A percentile compares a stretch with the other conserved stretches of the same genome.
phyloP scores from a whole-genome alignment of 2,329 filamentous ascomycete genomes.

The Helotiales sp. region DNA sequence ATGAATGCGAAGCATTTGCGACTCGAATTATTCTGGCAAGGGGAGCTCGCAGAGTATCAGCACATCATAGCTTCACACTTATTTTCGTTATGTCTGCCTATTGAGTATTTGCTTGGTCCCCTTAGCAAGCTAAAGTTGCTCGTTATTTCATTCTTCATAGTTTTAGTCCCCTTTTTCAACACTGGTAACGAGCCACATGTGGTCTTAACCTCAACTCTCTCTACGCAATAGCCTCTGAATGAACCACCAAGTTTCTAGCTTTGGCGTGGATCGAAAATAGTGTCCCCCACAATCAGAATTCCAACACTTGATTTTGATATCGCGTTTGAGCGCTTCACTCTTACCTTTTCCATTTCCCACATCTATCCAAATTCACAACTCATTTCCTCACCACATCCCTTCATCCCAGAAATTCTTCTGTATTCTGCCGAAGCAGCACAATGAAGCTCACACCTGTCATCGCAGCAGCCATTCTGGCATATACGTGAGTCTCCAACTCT shows the following conservation, averaged over 20 bases:
- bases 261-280: background rate
- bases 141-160: background rate
- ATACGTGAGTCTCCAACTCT: background rate
- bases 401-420: background rate
- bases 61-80: background rate
- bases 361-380: too few species aligned
- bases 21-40: background rate
- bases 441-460: constrained; percentile 2
- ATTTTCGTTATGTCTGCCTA: background rate
- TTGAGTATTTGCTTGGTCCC: background rate
- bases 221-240: background rate
- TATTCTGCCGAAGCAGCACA: background rate
- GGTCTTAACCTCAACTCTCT: background rate
- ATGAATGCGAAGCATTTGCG: background rate
- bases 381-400: background rate
- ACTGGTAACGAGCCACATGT: background rate
- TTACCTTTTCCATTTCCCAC: too few species aligned
- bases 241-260: background rate
- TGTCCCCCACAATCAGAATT: background rate
- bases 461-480: constrained; percentile 5
- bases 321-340: too few species aligned
- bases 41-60: background rate
- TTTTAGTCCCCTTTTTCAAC: background rate
- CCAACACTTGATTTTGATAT: too few species aligned
- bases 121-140: background rate